Conservation (phyloP, 2,329 filamentous ascomycete genomes). For the Alternaria panax region DNA sequence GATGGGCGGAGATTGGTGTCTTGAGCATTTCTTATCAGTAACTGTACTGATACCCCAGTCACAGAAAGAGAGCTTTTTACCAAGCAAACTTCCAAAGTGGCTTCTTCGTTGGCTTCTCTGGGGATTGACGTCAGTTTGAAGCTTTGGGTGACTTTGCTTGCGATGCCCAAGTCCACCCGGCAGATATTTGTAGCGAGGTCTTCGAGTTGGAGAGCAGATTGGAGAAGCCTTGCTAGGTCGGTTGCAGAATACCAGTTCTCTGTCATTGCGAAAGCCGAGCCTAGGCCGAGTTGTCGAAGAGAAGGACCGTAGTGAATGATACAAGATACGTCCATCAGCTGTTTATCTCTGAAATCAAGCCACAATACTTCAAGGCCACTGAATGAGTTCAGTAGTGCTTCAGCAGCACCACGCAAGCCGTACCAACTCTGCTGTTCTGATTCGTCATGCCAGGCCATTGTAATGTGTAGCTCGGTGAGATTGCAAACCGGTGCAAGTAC, state of each 20-base stretch:
- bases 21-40: not conserved
- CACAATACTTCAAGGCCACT: not conserved
- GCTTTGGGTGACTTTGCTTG: not conserved
- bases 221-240: not conserved
- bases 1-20: not conserved
- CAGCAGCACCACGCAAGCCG: too few species aligned
- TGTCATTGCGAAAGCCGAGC: too few species aligned
- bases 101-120: not conserved
- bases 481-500: not conserved
- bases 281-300: not conserved
- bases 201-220: not conserved
- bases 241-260: not conserved
- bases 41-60: not conserved
- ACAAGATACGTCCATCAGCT: not conserved
- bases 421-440: too few species aligned
- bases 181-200: not conserved
- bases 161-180: not conserved
- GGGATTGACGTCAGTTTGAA: not conserved
- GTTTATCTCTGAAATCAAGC: not conserved
- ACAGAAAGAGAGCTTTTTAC: not conserved
- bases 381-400: not conserved
- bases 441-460: not conserved
- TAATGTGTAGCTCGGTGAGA: not conserved
- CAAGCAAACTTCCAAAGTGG: not conserved
- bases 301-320: not conserved